A percentile compares a stretch with the other conserved stretches of the same genome.
These are phyloP conservation scores for Hypomyces perniciosus DNA, from an alignment of 2,329 filamentous ascomycete genomes.

Conservation along the genomic window DNA sequence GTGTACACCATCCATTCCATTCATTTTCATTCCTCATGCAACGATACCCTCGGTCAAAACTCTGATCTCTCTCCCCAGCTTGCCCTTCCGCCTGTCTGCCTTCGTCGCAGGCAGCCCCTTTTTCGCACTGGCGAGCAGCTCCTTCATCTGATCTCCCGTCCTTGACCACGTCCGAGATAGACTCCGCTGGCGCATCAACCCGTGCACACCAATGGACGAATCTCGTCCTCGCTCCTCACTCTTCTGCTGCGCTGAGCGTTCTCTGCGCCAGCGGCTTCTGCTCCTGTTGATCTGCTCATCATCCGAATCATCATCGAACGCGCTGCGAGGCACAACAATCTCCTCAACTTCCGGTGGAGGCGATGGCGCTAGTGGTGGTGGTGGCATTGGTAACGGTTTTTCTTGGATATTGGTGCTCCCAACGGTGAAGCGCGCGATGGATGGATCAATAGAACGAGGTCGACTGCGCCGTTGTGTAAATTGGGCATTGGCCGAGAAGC, in stretches of 20 bases:
- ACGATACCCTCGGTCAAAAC: slow-evolving; percentile 24
- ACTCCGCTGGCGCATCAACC: background rate
- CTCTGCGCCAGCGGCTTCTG: slow-evolving; percentile 12
- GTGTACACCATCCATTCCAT: background rate
- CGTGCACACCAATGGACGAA: slow-evolving; percentile 5
- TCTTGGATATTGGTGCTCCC: background rate
- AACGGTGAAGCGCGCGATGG: background rate
- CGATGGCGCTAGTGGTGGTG: background rate
- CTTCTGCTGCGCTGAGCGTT: slow-evolving; percentile 18
- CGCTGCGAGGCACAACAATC: slow-evolving; percentile 19
- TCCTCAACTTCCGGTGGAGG: background rate
- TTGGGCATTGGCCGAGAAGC: slow-evolving; percentile 21
- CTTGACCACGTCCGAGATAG: slow-evolving; percentile 10
- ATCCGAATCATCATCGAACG: slow-evolving; percentile 28
- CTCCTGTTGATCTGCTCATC: slow-evolving; percentile 20
- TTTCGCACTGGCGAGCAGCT: slow-evolving; percentile 20
- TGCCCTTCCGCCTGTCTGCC: slow-evolving; percentile 29
- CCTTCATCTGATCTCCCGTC: slow-evolving; percentile 21
- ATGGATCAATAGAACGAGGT: slow-evolving; percentile 13
- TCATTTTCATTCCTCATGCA: slow-evolving; percentile 12
- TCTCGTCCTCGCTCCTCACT: slow-evolving; percentile 18
- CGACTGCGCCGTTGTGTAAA: slow-evolving; percentile 24
- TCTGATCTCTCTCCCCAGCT: slow-evolving; percentile 32
- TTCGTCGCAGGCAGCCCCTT: slow-evolving; percentile 18
- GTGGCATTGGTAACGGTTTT: background rate